Percentiles rank a stretch among this genome's conserved stretches.
phyloP scores from a whole-genome alignment of 805 yeast species.

The Candida odintsovae region DNA sequence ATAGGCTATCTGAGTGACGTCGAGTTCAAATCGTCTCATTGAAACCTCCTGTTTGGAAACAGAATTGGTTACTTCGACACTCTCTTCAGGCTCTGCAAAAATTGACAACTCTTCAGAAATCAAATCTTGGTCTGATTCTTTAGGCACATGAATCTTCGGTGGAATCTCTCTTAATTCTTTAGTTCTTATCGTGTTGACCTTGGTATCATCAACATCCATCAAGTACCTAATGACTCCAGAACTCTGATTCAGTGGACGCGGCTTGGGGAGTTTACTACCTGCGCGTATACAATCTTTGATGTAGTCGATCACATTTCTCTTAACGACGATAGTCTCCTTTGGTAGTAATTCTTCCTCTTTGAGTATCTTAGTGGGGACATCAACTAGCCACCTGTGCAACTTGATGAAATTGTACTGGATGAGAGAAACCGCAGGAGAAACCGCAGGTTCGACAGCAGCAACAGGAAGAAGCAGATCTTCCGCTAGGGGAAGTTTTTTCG shows the following conservation, averaged over 20 bases:
- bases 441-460: background rate
- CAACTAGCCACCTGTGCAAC: background rate
- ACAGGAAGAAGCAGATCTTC: background rate
- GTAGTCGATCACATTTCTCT: constrained; percentile 8
- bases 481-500: background rate
- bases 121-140: background rate
- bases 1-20: background rate
- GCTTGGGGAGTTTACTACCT: background rate
- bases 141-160: background rate
- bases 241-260: background rate
- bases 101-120: background rate
- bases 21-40: background rate
- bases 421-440: background rate
- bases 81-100: background rate
- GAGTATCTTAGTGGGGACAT: background rate
- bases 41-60: background rate
- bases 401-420: background rate
- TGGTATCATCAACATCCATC: background rate
- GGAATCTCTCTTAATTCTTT: background rate
- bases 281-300: constrained; percentile 5
- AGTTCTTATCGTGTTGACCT: background rate
- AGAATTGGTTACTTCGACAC: background rate
- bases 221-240: background rate
- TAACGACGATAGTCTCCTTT: constrained; percentile 11
- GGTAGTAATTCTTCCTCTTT: constrained; percentile 4